Evolutionary conservation across 768 basidiomycete species (phyloP).

Genomic region (Boletus vermiculosoides): DNA sequence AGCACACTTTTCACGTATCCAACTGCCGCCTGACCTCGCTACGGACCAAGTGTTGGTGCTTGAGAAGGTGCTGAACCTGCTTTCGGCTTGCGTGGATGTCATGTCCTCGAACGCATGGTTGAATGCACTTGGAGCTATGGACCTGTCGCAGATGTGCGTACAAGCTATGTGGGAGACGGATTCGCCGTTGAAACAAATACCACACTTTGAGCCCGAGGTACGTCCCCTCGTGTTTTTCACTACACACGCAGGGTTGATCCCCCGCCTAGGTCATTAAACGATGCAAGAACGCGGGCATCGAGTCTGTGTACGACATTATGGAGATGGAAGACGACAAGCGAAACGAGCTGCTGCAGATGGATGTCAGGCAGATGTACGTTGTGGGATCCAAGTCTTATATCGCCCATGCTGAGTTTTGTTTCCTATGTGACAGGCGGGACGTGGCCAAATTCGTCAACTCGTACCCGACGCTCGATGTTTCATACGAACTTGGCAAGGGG

Average conservation of each 20-base stretch:
- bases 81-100: conserved; percentile 95
- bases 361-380: conserved; percentile 78
- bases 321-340: conserved; percentile 95
- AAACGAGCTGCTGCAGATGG: conserved; percentile 80
- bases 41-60: conserved; percentile 88
- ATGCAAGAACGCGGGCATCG: conserved; percentile 78
- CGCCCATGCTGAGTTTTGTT: not conserved
- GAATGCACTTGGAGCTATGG: conserved; percentile 95
- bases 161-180: conserved; percentile 98
- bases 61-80: conserved; percentile 84
- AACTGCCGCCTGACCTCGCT: conserved; percentile 89
- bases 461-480: conserved; percentile 94
- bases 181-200: conserved; percentile 92
- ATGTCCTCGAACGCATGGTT: conserved; percentile 98
- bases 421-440: conserved; percentile 61
- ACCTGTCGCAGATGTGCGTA: conserved; percentile 97
- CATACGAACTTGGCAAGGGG: conserved; percentile 80
- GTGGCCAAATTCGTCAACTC: conserved; percentile 96
- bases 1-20: conserved; percentile 92
- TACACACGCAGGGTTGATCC: not conserved
- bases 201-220: conserved; percentile 92
- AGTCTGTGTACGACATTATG: conserved; percentile 96
- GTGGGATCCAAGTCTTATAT: not conserved
- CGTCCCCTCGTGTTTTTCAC: not conserved
- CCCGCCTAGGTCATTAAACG: conserved; percentile 66